These are phyloP conservation scores for Flaveria trinervia DNA, from an alignment of 129 eudicot genomes.

Conservation along the genomic window DNA sequence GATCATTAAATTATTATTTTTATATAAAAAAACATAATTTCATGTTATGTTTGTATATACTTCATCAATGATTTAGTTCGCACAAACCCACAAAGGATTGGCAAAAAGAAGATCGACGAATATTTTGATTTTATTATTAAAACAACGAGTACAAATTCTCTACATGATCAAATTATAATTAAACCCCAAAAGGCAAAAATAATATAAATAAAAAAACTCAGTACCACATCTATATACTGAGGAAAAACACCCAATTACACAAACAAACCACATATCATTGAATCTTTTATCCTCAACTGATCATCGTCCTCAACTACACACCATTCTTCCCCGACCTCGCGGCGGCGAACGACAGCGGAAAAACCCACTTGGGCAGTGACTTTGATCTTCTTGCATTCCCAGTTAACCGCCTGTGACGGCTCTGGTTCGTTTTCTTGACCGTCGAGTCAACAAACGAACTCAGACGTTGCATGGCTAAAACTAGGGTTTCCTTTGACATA, in stretches of 20 bases:
- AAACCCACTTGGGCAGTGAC: constrained; percentile 85
- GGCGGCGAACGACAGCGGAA: constrained; percentile 70
- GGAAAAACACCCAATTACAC: too few relatives aligned
- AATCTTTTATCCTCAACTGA: neutral
- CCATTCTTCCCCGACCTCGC: constrained; percentile 47
- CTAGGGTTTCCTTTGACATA: constrained; percentile 71
- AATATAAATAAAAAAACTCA: too few relatives aligned
- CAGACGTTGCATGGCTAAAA: constrained; percentile 62
- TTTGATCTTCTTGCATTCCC: constrained; percentile 48
- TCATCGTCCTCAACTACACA: constrained; percentile 6
- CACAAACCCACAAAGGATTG: neutral
- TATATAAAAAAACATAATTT: too few relatives aligned
- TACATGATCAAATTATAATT: neutral
- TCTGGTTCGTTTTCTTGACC: constrained; percentile 15
- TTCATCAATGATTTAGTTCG: neutral
- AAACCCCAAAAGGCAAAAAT: neutral
- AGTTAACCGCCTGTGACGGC: constrained; percentile 20
- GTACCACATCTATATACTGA: too few relatives aligned
- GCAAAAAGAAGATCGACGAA: neutral
- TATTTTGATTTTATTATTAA: neutral
- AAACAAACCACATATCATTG: neutral
- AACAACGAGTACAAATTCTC: constrained; percentile 13
- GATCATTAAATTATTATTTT: too few relatives aligned
- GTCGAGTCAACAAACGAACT: constrained; percentile 37
- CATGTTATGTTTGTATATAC: neutral